Evolutionary conservation across 805 yeast genomes (phyloP).

Genomic region (Blastobotrys peoriensis): DNA sequence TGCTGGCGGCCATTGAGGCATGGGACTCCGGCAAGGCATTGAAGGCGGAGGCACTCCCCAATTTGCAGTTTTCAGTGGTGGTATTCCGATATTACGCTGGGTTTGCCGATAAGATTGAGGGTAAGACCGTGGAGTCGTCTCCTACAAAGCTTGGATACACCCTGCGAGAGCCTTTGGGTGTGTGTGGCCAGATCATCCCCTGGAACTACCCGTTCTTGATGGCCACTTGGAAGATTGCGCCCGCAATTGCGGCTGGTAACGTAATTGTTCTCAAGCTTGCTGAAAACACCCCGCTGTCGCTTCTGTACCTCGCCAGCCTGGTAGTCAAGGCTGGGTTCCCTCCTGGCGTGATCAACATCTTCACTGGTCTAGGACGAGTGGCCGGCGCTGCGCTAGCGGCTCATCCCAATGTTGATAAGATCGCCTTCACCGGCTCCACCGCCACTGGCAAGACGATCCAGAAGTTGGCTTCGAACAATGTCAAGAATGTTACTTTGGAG

Average conservation of each 20-base stretch:
- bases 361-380: conserved; percentile 61
- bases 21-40: conserved; percentile 83
- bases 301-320: conserved; percentile 52
- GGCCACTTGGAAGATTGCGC: conserved; percentile 79
- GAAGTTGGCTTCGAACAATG: conserved; percentile 61
- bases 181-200: conserved; percentile 64
- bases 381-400: conserved; percentile 64
- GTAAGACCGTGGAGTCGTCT: conserved; percentile 52
- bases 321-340: conserved; percentile 68
- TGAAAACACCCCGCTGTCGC: conserved; percentile 69
- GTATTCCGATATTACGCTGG: conserved; percentile 66
- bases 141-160: conserved; percentile 60
- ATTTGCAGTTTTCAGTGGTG: conserved; percentile 35
- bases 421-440: conserved; percentile 93
- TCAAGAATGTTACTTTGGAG: conserved; percentile 87
- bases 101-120: conserved; percentile 59
- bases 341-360: conserved; percentile 65
- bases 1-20: conserved; percentile 75
- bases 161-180: conserved; percentile 60
- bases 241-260: conserved; percentile 78
- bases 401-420: conserved; percentile 67
- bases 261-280: conserved; percentile 66
- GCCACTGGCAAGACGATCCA: conserved; percentile 78
- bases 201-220: conserved; percentile 68
- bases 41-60: conserved; percentile 13